Percentiles rank a stretch among this genome's conserved stretches.
phyloP scores from a whole-genome alignment of 768 basidiomycete genomes.

The Agrocybe pediades region DNA sequence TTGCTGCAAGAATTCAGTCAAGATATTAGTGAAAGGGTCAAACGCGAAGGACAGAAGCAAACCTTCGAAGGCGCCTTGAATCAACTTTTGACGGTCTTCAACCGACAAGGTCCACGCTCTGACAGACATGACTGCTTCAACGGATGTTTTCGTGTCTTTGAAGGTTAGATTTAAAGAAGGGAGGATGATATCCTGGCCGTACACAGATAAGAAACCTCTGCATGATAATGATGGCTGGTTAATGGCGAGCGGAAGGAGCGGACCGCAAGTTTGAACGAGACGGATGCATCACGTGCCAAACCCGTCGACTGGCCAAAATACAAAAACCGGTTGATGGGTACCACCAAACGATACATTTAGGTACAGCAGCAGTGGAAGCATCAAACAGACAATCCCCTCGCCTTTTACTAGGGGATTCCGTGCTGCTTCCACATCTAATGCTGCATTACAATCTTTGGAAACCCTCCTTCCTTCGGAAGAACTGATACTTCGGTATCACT shows the following conservation, averaged over 20 bases:
- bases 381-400: slow-evolving; percentile 57
- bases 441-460: slow-evolving; percentile 48
- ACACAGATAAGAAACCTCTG: too few relatives aligned
- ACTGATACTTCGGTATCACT: slow-evolving; percentile 12
- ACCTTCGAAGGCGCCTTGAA: slow-evolving; percentile 65
- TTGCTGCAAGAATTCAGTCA: slow-evolving; percentile 44
- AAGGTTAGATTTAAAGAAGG: background rate
- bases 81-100: slow-evolving; percentile 49
- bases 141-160: background rate
- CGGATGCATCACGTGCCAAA: slow-evolving; percentile 27
- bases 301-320: slow-evolving; percentile 42
- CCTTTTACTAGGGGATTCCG: slow-evolving; percentile 61
- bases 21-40: too few relatives aligned
- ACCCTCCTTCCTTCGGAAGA: slow-evolving; percentile 31
- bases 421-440: slow-evolving; percentile 44
- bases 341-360: background rate
- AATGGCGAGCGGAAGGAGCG: background rate
- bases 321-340: slow-evolving; percentile 22
- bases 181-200: background rate
- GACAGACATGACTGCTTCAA: slow-evolving; percentile 10
- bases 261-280: background rate
- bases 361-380: slow-evolving; percentile 41
- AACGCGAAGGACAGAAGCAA: background rate
- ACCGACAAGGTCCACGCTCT: slow-evolving; percentile 35
- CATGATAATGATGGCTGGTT: background rate